Evolutionary conservation across 2,329 filamentous ascomycete genomes (phyloP).

Genomic region (Verticillium nubilum): DNA sequence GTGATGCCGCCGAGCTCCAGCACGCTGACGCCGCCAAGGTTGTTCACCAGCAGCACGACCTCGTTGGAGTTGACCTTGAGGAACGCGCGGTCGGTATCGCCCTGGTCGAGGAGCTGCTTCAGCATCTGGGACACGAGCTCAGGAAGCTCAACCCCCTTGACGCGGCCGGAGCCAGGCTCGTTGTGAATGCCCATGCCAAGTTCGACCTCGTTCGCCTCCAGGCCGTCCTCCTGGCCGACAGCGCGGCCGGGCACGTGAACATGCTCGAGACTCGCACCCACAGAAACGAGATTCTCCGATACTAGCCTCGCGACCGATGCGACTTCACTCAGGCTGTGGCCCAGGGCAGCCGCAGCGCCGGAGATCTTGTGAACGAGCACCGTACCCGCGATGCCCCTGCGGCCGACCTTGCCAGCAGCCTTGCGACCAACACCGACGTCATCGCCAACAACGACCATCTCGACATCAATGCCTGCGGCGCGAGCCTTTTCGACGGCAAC

Average conservation of each 20-base stretch:
- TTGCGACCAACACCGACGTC: constrained; percentile 82
- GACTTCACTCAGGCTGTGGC: constrained; percentile 64
- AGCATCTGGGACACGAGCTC: constrained; percentile 61
- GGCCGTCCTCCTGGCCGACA: constrained; percentile 33
- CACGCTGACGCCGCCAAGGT: constrained; percentile 67
- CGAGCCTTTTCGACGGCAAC: constrained; percentile 63
- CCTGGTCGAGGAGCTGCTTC: constrained; percentile 58
- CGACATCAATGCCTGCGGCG: constrained; percentile 53
- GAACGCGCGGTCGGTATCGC: constrained; percentile 67
- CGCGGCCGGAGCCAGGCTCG: constrained; percentile 52
- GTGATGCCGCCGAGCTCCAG: constrained; percentile 70
- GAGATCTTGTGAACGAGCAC: constrained; percentile 88
- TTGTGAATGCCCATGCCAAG: constrained; percentile 78
- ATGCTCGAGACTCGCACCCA: constrained; percentile 80
- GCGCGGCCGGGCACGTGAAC: constrained; percentile 87
- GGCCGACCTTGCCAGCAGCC: constrained; percentile 84
- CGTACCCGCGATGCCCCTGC: constrained; percentile 86
- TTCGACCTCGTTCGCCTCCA: constrained; percentile 54
- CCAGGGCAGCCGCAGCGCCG: constrained; percentile 73
- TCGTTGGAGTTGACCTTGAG: constrained; percentile 57
- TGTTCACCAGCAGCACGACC: constrained; percentile 68
- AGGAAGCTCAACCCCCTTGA: constrained; percentile 41
- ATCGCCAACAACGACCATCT: constrained; percentile 73
- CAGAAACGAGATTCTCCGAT: constrained; percentile 73
- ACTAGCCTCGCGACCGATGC: constrained; percentile 64